Base-by-base conservation (phyloP, 2,329 filamentous ascomycete species). In the Sclerotinia borealis region DNA sequence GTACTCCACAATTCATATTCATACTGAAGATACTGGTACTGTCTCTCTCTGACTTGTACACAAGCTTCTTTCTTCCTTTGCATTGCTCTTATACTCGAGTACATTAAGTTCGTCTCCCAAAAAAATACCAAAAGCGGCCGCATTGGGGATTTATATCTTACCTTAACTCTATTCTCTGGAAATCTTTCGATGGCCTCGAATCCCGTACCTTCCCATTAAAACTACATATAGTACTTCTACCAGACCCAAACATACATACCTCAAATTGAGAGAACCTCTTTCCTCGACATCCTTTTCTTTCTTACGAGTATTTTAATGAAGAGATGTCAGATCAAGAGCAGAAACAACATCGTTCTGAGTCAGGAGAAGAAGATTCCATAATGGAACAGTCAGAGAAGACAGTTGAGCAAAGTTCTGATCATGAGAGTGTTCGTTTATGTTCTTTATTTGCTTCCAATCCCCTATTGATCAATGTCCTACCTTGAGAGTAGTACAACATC, bases 401-500 rank as follows among this genome's bases (percentile, higher is more conserved):
- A 56, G 10, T 65, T 65, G 22, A 64, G 54, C 51, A 66, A 5
- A 63, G 50, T 47, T 68, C 68, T 45, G 68, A 70, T 52, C 60
- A 61, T 22, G 68, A 70, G 31, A 68, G 63, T 65, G 68, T 71
- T 64, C 45, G 56, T 59, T 56, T 45, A 56, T 34, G 25, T 45
- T n/a, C 29, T 54, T 56, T 31, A 47, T 48, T 39, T 62, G 31
- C 50, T 48, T 55, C 11, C 29, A 56, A 41, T 52, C 55, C 34
- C 48, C 43, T 47, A 41, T 51, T 59, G 43, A 15, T 52, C 48
- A 50, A 50, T 61, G 36, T 47, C 54, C 34, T 45, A 54, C 29
- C 17, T 19, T 69, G 67, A 41, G 22, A n/a, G 66, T 68, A 61
- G 68, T 66, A 70, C 64, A 54, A 68, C 66, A 50, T 31, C 50